Evolutionary conservation across 208 protist species (phyloP).

Genomic region (Leptomonas seymouri): DNA sequence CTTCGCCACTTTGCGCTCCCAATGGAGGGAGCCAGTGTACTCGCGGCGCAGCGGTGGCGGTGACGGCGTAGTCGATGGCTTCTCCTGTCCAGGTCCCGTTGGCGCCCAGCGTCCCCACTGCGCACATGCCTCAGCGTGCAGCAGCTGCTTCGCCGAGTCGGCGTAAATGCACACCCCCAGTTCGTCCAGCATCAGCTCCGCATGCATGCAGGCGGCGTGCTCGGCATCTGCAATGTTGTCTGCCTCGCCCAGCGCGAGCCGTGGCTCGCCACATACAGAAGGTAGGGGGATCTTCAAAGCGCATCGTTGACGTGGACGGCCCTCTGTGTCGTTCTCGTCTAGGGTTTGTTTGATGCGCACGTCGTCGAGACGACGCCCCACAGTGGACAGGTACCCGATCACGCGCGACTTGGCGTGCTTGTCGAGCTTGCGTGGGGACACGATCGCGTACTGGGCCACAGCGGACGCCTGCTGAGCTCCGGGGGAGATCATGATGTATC

Average conservation of each 20-base stretch:
- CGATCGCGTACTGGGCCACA: conserved; percentile 18
- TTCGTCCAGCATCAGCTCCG: conserved; percentile 87
- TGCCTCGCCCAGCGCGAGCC: conserved; percentile 78
- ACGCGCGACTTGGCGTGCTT: conserved; percentile 57
- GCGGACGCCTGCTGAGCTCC: conserved; percentile 29
- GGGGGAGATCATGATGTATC: conserved; percentile 71
- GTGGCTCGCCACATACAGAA: conserved; percentile 59
- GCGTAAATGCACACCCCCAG: conserved; percentile 83
- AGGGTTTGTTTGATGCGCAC: conserved; percentile 51
- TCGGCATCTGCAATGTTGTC: conserved; percentile 63
- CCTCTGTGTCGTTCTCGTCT: conserved; percentile 48
- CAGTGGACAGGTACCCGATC: conserved; percentile 59
- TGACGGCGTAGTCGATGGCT: conserved; percentile 48
- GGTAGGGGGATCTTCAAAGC: conserved; percentile 71
- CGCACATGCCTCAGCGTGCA: conserved; percentile 60
- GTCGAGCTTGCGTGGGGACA: conserved; percentile 42
- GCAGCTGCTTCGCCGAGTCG: conserved; percentile 52
- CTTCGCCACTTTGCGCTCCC: conserved; percentile 46
- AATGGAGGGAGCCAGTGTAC: conserved; percentile 61
- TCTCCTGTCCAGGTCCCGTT: conserved; percentile 4
- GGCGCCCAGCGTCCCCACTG: conserved; percentile 73
- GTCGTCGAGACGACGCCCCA: conserved; percentile 74
- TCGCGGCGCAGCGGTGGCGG: conserved; percentile 82
- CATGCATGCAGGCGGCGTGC: conserved; percentile 85
- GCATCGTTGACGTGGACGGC: conserved; percentile 44